These are phyloP conservation scores for Allium cepa DNA, from an alignment of 106 monocot species.

Conservation along the genomic window DNA sequence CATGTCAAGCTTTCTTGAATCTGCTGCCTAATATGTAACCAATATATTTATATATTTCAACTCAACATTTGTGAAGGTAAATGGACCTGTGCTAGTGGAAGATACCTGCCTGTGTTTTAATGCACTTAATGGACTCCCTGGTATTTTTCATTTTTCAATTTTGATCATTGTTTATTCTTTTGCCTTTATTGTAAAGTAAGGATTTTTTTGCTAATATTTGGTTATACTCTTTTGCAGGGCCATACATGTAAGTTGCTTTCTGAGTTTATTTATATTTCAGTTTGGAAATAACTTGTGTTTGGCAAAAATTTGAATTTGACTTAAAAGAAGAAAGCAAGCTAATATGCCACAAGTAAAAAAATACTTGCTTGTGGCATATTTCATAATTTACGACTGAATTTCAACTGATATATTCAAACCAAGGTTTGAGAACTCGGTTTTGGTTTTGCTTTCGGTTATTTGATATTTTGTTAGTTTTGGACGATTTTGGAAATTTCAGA, in stretches of 20 bases:
- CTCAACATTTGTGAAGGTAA: conserved; percentile 28
- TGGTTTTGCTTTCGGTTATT: too few species aligned
- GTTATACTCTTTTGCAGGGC: conserved; percentile 47
- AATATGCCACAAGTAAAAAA: too few species aligned
- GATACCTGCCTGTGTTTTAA: conserved; percentile 97
- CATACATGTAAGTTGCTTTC: conserved; percentile 75
- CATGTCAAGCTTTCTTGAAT: not conserved
- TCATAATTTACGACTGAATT: too few species aligned
- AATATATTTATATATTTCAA: not conserved
- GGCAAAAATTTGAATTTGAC: too few species aligned
- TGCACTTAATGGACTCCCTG: conserved; percentile 94
- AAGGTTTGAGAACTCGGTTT: too few species aligned
- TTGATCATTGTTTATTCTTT: not conserved
- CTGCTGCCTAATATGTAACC: too few species aligned
- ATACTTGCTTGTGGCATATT: too few species aligned
- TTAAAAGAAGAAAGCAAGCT: too few species aligned
- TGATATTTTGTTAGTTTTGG: too few species aligned
- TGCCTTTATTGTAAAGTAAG: not conserved
- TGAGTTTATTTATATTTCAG: not conserved
- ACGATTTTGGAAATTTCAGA: too few species aligned
- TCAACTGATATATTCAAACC: too few species aligned
- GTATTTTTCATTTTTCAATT: conserved; percentile 19
- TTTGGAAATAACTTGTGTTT: too few species aligned
- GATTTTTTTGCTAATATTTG: not conserved
- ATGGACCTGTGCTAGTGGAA: conserved; percentile 95